These are phyloP conservation scores for Suillus brevipes DNA, from an alignment of 768 basidiomycete species.

Conservation along the genomic window DNA sequence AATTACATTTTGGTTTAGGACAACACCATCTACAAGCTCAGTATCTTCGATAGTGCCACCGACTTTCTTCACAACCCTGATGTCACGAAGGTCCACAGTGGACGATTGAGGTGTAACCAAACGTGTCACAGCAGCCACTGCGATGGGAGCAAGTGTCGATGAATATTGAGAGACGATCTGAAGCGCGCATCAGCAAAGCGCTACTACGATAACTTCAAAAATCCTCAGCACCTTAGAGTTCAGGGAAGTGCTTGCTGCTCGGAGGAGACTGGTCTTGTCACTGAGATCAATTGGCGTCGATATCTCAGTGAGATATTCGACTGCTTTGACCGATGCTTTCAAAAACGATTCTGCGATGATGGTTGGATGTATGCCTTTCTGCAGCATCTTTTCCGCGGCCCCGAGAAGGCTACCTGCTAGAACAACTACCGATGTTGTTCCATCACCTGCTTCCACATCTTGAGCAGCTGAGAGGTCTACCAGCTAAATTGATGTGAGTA, in stretches of 20 bases:
- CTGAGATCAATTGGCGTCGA: slow-evolving; percentile 89
- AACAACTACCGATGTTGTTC: slow-evolving; percentile 96
- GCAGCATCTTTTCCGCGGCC: slow-evolving; percentile 95
- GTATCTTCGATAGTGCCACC: slow-evolving; percentile 99
- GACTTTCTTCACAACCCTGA: slow-evolving; percentile 96
- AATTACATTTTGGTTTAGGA: slow-evolving; percentile 95
- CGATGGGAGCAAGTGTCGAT: slow-evolving; percentile 96
- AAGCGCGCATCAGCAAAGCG: slow-evolving; percentile 3
- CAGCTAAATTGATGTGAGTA: slow-evolving; percentile 50
- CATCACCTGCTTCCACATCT: slow-evolving; percentile 98
- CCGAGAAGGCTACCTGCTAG: slow-evolving; percentile 90
- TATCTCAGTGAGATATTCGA: slow-evolving; percentile 91
- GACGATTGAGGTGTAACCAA: slow-evolving; percentile 86
- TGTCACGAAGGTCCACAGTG: slow-evolving; percentile 95
- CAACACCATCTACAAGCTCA: slow-evolving; percentile 93
- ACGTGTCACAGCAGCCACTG: slow-evolving; percentile 93
- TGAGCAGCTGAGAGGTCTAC: slow-evolving; percentile 98
- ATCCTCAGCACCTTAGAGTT: slow-evolving; percentile 81
- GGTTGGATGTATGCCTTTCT: slow-evolving; percentile 97
- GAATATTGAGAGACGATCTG: slow-evolving; percentile 99
- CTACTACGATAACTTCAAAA: background rate
- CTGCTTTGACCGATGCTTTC: slow-evolving; percentile 87
- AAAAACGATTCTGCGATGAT: slow-evolving; percentile 96
- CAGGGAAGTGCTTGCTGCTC: slow-evolving; percentile 92
- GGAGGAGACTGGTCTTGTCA: slow-evolving; percentile 80